A percentile compares a stretch with the other conserved stretches of the same genome.
Conservation (phyloP, 1,284 basidiomycete genomes). For the Neolentinus lepideus region DNA sequence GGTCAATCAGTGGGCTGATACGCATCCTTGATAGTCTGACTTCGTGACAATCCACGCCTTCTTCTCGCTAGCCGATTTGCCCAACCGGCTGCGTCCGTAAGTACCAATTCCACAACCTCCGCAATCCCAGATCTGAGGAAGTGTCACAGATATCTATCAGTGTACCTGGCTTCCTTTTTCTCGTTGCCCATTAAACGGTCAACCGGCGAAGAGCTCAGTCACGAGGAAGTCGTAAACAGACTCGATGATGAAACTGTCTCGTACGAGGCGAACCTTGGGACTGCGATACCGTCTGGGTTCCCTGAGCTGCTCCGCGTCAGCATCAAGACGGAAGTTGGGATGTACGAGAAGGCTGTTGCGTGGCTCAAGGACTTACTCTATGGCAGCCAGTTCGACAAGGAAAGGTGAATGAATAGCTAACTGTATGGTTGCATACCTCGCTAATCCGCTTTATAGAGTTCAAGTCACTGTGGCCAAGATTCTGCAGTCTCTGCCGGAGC, state of each 20-base stretch:
- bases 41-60: slow-evolving; percentile 83
- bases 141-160: slow-evolving; percentile 57
- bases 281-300: slow-evolving; percentile 48
- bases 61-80: slow-evolving; percentile 70
- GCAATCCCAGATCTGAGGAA: slow-evolving; percentile 6
- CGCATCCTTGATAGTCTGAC: slow-evolving; percentile 56
- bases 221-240: slow-evolving; percentile 88
- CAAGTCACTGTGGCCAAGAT: slow-evolving; percentile 86
- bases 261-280: slow-evolving; percentile 76
- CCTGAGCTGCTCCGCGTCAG: slow-evolving; percentile 72
- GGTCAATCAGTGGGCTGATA: background rate
- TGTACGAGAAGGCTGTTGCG: slow-evolving; percentile 78
- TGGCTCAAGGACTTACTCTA: slow-evolving; percentile 93
- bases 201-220: slow-evolving; percentile 64
- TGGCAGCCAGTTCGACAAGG: slow-evolving; percentile 75
- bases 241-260: slow-evolving; percentile 91
- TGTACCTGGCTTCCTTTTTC: slow-evolving; percentile 88
- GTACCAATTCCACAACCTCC: slow-evolving; percentile 19
- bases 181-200: slow-evolving; percentile 76
- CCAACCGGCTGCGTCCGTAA: slow-evolving; percentile 71
- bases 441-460: slow-evolving; percentile 42
- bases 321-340: slow-evolving; percentile 78
- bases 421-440: background rate
- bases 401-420: slow-evolving; percentile 48
- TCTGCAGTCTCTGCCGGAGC: slow-evolving; percentile 86